Evolutionary conservation across 768 basidiomycete species (phyloP).

Genomic region (Xerocomus spinulosus): DNA sequence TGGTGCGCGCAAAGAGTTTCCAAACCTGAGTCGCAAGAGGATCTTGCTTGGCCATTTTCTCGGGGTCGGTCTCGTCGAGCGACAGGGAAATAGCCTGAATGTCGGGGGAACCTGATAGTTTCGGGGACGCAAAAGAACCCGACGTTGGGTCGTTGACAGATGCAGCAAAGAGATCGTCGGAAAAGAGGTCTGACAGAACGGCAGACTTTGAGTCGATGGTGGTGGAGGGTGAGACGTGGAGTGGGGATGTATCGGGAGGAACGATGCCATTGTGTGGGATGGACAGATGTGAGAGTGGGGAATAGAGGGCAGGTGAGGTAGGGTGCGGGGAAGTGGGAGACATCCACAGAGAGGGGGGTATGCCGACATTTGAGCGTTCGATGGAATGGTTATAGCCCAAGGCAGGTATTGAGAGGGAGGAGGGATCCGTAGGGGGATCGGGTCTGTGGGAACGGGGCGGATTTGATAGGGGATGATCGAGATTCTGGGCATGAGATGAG

Average conservation of each 20-base stretch:
- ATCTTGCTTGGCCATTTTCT: conserved; percentile 72
- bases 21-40: conserved; percentile 94
- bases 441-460: conserved; percentile 6
- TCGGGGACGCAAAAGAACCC: conserved; percentile 61
- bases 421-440: conserved; percentile 12
- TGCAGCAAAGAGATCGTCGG: conserved; percentile 57
- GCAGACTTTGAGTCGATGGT: conserved; percentile 53
- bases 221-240: conserved; percentile 39
- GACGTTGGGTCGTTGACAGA: conserved; percentile 32
- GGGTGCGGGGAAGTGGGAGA: conserved; percentile 56
- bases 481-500: conserved; percentile 4
- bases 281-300: conserved; percentile 37
- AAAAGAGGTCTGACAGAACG: conserved; percentile 65
- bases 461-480: conserved; percentile 20
- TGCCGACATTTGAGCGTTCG: conserved; percentile 49
- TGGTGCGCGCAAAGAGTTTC: conserved; percentile 92
- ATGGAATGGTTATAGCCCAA: conserved; percentile 28
- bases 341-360: conserved; percentile 85
- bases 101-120: conserved; percentile 65
- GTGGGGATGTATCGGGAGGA: conserved; percentile 31
- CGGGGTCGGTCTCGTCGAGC: conserved; percentile 50
- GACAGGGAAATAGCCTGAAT: conserved; percentile 43
- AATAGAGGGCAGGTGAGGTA: conserved; percentile 39
- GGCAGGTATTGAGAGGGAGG: conserved; percentile 17
- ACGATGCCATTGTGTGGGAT: conserved; percentile 31